Conservation (phyloP, 495 filamentous ascomycete genomes). For the Xylaria nigripes region DNA sequence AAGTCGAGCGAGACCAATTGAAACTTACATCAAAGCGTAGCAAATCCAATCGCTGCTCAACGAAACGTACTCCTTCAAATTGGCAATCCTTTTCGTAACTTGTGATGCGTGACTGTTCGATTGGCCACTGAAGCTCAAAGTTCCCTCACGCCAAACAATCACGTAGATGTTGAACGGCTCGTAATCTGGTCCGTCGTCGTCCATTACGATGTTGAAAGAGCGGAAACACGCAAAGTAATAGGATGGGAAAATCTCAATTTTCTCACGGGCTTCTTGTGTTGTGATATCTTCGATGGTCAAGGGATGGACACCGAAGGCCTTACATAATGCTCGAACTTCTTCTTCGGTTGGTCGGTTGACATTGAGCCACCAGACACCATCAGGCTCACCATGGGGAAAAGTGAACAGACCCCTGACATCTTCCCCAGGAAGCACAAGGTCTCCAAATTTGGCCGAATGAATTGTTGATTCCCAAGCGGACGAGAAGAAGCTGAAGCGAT, state of each 20-base stretch:
- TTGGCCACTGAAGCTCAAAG: constrained; percentile 85
- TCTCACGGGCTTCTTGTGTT: constrained; percentile 90
- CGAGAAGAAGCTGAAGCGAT: constrained; percentile 91
- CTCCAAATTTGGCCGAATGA: constrained; percentile 80
- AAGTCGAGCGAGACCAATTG: background rate
- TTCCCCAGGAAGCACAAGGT: constrained; percentile 79
- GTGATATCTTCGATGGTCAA: constrained; percentile 91
- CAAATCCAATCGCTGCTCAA: constrained; percentile 97
- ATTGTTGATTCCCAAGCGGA: constrained; percentile 87
- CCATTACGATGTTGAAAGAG: constrained; percentile 59
- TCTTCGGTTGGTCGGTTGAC: constrained; percentile 84
- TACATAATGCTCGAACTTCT: constrained; percentile 78
- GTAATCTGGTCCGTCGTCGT: constrained; percentile 73
- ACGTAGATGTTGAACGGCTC: constrained; percentile 95
- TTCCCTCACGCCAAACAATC: constrained; percentile 91
- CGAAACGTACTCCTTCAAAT: constrained; percentile 85
- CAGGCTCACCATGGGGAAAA: constrained; percentile 55
- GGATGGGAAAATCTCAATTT: constrained; percentile 92
- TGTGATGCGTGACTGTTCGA: constrained; percentile 76
- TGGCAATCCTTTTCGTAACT: constrained; percentile 84
- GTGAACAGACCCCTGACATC: constrained; percentile 83
- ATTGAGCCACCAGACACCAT: constrained; percentile 92
- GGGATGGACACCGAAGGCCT: constrained; percentile 87
- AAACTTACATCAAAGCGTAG: constrained; percentile 87
- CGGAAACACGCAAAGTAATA: constrained; percentile 99